Percentiles rank a stretch among this genome's conserved stretches.
phyloP scores from a whole-genome alignment of 106 monocot species.

The Dioscorea zingiberensis region DNA sequence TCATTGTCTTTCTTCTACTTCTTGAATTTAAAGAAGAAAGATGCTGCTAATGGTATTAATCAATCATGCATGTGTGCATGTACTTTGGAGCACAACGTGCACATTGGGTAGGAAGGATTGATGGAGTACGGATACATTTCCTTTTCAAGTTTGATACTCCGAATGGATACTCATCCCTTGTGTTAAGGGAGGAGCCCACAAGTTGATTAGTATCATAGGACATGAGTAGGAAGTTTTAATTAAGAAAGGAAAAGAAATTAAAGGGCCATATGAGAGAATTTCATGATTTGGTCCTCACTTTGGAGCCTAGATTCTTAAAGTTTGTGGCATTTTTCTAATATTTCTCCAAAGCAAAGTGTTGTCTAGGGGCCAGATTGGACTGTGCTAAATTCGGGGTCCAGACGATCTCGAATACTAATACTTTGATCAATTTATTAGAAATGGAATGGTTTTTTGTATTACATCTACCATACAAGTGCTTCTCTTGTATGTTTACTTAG shows the following conservation, averaged over 20 bases:
- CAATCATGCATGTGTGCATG: neutral
- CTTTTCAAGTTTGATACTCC: neutral
- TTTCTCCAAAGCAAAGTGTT: conserved; percentile 3
- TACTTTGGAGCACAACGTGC: neutral
- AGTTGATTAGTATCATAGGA: neutral
- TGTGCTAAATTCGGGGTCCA: too few species aligned
- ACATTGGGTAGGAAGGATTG: neutral
- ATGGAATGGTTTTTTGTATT: too few species aligned
- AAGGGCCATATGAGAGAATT: neutral
- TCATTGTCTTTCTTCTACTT: too few species aligned
- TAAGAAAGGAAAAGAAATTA: neutral
- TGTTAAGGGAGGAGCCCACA: conserved; percentile 5
- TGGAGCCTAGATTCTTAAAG: conserved; percentile 15
- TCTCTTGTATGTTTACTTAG: too few species aligned
- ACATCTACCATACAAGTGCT: too few species aligned
- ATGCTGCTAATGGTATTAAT: too few species aligned
- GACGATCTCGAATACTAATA: too few species aligned
- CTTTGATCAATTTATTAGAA: too few species aligned
- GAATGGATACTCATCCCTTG: neutral
- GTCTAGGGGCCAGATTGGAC: neutral
- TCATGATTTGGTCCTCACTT: conserved; percentile 5
- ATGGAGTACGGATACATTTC: neutral
- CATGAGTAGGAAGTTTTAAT: neutral
- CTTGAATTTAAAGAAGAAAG: too few species aligned
- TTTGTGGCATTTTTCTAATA: conserved; percentile 9